phyloP scores from a whole-genome alignment of 768 basidiomycete genomes.

The Leccinum variicolor region DNA sequence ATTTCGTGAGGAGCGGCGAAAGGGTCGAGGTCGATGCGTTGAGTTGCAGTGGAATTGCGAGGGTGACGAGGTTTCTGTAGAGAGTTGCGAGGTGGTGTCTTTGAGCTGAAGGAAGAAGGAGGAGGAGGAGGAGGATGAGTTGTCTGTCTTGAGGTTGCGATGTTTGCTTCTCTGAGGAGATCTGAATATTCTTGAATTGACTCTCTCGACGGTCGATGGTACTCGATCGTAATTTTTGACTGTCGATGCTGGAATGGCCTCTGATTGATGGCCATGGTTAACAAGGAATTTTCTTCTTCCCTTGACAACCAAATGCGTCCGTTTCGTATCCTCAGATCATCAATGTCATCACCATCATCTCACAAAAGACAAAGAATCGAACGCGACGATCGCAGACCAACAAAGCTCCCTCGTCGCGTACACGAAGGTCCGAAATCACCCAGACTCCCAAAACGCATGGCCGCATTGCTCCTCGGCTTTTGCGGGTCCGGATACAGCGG shows the following conservation, averaged over 20 bases:
- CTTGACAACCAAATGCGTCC: neutral
- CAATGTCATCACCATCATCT: neutral
- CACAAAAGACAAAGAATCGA: slow-evolving; percentile 14
- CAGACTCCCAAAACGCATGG: slow-evolving; percentile 79
- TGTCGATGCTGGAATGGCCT: slow-evolving; percentile 42
- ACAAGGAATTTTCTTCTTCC: neutral
- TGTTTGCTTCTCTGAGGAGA: slow-evolving; percentile 58
- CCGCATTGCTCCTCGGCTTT: slow-evolving; percentile 84
- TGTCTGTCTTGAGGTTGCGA: slow-evolving; percentile 18
- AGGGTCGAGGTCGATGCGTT: slow-evolving; percentile 52
- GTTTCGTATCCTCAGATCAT: neutral
- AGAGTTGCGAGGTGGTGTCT: slow-evolving; percentile 44
- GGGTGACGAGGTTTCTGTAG: slow-evolving; percentile 57
- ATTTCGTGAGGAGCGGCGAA: slow-evolving; percentile 41
- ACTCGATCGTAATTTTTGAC: slow-evolving; percentile 72
- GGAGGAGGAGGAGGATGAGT: slow-evolving; percentile 37
- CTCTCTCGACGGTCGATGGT: slow-evolving; percentile 70
- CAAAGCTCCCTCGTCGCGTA: neutral
- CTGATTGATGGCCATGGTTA: slow-evolving; percentile 37
- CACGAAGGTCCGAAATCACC: slow-evolving; percentile 37
- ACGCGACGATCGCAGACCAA: neutral
- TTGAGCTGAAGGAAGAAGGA: slow-evolving; percentile 31
- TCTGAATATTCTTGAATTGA: slow-evolving; percentile 77
- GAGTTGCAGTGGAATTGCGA: slow-evolving; percentile 42
- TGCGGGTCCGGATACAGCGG: slow-evolving; percentile 91